Conservation (phyloP, 257 asterid species). For the Fraxinus americana region DNA sequence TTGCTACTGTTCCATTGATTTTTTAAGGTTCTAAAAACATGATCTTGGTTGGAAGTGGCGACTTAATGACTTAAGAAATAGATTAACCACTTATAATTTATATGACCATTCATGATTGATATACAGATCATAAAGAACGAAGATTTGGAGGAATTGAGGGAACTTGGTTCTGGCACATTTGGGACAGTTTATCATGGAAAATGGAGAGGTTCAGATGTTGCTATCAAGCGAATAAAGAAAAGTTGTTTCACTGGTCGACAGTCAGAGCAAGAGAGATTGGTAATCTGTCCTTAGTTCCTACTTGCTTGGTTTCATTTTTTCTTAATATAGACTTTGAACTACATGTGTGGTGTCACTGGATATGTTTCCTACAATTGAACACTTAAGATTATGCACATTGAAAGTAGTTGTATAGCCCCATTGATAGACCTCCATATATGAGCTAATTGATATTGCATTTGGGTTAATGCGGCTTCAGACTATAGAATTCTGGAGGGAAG, state of each 20-base stretch:
- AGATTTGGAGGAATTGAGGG: constrained; percentile 49
- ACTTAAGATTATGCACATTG: constrained; percentile 10
- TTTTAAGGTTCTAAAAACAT: constrained; percentile 3
- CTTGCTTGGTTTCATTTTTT: background rate
- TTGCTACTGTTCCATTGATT: background rate
- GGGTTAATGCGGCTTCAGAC: constrained; percentile 40
- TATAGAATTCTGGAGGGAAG: constrained; percentile 72
- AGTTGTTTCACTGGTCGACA: constrained; percentile 78
- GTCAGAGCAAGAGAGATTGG: constrained; percentile 88
- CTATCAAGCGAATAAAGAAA: constrained; percentile 81
- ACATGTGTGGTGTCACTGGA: background rate
- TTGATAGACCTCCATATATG: background rate
- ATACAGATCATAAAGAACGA: constrained; percentile 45
- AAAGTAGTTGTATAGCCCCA: background rate
- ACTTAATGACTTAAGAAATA: background rate
- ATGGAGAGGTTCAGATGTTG: constrained; percentile 77
- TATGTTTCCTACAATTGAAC: background rate
- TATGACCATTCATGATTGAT: constrained; percentile 9
- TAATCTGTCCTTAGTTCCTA: constrained; percentile 28
- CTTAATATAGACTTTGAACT: constrained; percentile 11
- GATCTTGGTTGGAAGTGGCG: constrained; percentile 7
- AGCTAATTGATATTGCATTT: constrained; percentile 13
- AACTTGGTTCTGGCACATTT: constrained; percentile 55
- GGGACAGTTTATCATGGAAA: constrained; percentile 53
- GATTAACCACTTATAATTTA: background rate